A percentile compares a stretch with the other conserved stretches of the same genome.
Conservation (phyloP, 1,139 yeast species). For the Suhomyces bokatorum region DNA sequence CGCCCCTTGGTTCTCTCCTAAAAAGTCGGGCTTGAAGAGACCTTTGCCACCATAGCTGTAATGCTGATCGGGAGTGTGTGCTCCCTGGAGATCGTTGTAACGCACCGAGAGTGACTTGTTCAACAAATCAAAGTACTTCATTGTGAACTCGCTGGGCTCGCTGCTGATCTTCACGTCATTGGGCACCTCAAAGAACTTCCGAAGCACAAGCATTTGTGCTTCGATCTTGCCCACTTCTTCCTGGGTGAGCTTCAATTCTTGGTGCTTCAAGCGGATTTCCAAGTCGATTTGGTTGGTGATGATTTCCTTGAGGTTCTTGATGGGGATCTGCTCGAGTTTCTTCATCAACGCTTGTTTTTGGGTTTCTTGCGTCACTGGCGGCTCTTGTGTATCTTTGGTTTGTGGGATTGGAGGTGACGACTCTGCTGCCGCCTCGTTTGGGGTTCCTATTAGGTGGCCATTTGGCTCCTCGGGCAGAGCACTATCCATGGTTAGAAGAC, state of each 20-base stretch:
- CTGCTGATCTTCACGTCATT: slow-evolving; percentile 32
- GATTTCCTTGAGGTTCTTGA: slow-evolving; percentile 40
- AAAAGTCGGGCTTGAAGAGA: slow-evolving; percentile 15
- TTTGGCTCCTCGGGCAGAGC: too few species aligned
- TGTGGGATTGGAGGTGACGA: too few species aligned
- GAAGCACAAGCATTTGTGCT: slow-evolving; percentile 54
- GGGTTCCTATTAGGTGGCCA: too few species aligned
- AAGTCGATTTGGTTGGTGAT: slow-evolving; percentile 59
- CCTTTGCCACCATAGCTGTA: slow-evolving; percentile 13
- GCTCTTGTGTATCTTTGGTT: not conserved
- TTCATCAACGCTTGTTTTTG: slow-evolving; percentile 6
- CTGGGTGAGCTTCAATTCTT: slow-evolving; percentile 59
- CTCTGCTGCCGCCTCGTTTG: too few species aligned
- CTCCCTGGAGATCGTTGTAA: slow-evolving; percentile 26
- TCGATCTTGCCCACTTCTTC: slow-evolving; percentile 67
- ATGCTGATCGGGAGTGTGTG: slow-evolving; percentile 5
- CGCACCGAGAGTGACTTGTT: slow-evolving; percentile 38
- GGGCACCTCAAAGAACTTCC: slow-evolving; percentile 55
- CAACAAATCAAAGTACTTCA: slow-evolving; percentile 44
- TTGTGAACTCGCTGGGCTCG: slow-evolving; percentile 54
- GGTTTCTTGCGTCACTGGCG: slow-evolving; percentile 1
- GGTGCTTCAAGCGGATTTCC: slow-evolving; percentile 69
- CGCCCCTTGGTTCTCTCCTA: slow-evolving; percentile 8
- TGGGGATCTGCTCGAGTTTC: slow-evolving; percentile 34
- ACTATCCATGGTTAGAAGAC: too few species aligned